Conservation (phyloP, 2,329 filamentous ascomycete species). For the Sphaerulina vaccinii region DNA sequence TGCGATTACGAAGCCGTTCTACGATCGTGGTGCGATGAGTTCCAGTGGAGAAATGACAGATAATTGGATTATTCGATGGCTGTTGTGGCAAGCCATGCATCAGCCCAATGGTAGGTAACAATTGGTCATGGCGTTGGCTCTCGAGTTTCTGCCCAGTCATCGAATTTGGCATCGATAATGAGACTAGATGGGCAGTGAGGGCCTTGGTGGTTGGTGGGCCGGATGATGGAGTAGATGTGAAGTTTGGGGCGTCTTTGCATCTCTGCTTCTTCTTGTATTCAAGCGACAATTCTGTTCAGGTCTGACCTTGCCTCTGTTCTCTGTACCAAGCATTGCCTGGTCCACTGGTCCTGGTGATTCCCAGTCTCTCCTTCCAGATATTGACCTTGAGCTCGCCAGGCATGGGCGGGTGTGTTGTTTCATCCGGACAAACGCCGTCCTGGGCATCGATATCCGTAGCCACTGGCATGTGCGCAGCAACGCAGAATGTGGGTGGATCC, state of each 20-base stretch:
- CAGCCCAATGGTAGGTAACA: conserved; percentile 14
- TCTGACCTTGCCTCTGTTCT: conserved; percentile 18
- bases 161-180: no score
- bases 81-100: conserved; percentile 43
- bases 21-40: conserved; percentile 40
- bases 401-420: conserved; percentile 19
- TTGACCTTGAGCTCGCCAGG: conserved; percentile 16
- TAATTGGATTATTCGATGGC: conserved; percentile 51
- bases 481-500: conserved; percentile 20
- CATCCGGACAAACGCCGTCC: conserved; percentile 22
- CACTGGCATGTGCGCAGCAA: conserved; percentile 19
- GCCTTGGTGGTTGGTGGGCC: no score
- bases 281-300: conserved; percentile 12
- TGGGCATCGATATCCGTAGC: conserved; percentile 20
- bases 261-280: background rate
- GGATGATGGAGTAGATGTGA: no score
- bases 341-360: conserved; percentile 18
- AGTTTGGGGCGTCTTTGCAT: no score
- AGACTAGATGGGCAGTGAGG: background rate
- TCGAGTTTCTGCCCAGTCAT: no score
- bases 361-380: conserved; percentile 18
- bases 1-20: conserved; percentile 39
- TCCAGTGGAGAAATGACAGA: conserved; percentile 39
- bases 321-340: conserved; percentile 23
- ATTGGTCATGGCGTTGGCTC: background rate